phyloP scores from a whole-genome alignment of 805 yeast species.

The Candida methanosorbosa region DNA sequence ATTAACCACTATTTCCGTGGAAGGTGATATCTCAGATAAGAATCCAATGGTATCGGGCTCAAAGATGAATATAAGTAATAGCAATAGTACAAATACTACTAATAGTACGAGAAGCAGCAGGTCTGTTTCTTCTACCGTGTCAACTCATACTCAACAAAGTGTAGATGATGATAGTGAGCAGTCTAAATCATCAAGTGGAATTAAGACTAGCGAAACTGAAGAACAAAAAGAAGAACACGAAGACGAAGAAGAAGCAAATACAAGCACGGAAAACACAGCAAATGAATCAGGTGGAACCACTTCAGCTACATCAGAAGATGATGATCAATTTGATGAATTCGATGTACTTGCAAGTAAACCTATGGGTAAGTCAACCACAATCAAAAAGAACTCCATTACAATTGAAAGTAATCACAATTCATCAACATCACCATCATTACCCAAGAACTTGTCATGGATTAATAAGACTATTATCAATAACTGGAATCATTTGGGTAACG shows the following conservation, averaged over 20 bases:
- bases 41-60: too few species aligned
- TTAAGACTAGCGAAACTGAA: too few species aligned
- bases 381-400: conserved; percentile 26
- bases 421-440: conserved; percentile 26
- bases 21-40: conserved; percentile 55
- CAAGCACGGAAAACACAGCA: not conserved
- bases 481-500: conserved; percentile 77
- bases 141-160: not conserved
- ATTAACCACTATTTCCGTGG: conserved; percentile 76
- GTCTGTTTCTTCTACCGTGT: conserved; percentile 1
- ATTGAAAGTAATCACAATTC: conserved; percentile 11
- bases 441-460: conserved; percentile 73
- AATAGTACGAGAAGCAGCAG: not conserved
- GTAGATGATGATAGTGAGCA: not conserved
- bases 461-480: conserved; percentile 51
- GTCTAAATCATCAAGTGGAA: not conserved
- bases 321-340: not conserved
- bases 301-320: conserved; percentile 7
- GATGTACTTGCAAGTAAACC: too few species aligned
- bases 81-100: conserved; percentile 1
- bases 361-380: conserved; percentile 20
- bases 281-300: not conserved
- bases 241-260: too few species aligned
- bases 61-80: conserved; percentile 1
- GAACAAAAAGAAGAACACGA: too few species aligned